phyloP scores from a whole-genome alignment of 2,329 filamentous ascomycete genomes.

The Alternaria triticina region DNA sequence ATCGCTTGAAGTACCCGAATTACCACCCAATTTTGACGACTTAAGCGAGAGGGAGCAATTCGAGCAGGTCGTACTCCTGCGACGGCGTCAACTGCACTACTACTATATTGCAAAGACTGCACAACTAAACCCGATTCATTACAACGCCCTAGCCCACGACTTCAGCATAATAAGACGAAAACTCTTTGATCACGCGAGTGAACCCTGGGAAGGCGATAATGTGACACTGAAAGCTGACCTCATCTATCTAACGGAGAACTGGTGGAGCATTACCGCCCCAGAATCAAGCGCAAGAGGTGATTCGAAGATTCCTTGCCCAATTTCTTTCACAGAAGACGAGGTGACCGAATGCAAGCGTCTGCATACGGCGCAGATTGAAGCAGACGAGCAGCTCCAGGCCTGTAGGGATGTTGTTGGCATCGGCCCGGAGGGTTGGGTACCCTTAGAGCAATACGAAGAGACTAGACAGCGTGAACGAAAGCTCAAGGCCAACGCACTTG shows the following conservation, averaged over 20 bases:
- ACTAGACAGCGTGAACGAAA: conserved; percentile 14
- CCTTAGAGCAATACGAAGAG: conserved; percentile 31
- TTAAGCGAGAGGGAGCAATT: conserved; percentile 30
- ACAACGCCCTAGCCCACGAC: conserved; percentile 28
- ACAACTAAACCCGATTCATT: conserved; percentile 34
- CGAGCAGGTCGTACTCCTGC: conserved; percentile 34
- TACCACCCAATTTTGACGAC: conserved; percentile 32
- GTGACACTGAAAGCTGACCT: conserved; percentile 36
- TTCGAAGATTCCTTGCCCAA: conserved; percentile 23
- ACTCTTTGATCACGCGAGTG: conserved; percentile 32
- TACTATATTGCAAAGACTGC: conserved; percentile 35
- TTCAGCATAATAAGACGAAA: conserved; percentile 31
- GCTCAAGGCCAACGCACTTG: conserved; percentile 32
- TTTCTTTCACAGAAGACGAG: conserved; percentile 29
- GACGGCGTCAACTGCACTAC: conserved; percentile 38
- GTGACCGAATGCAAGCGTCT: conserved; percentile 25
- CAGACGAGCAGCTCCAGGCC: conserved; percentile 32
- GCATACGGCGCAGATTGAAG: conserved; percentile 27
- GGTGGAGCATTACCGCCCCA: conserved; percentile 18
- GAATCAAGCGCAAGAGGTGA: conserved; percentile 5
- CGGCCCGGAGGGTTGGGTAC: conserved; percentile 37
- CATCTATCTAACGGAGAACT: conserved; percentile 27
- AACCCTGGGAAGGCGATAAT: conserved; percentile 40
- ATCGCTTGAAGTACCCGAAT: conserved; percentile 24
- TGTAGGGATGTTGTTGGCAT: conserved; percentile 32